Evolutionary conservation across 1,284 basidiomycete genomes (phyloP), one percentile per base, ranked within the genome.

Genomic region (Ganoderma resinaceum): DNA sequence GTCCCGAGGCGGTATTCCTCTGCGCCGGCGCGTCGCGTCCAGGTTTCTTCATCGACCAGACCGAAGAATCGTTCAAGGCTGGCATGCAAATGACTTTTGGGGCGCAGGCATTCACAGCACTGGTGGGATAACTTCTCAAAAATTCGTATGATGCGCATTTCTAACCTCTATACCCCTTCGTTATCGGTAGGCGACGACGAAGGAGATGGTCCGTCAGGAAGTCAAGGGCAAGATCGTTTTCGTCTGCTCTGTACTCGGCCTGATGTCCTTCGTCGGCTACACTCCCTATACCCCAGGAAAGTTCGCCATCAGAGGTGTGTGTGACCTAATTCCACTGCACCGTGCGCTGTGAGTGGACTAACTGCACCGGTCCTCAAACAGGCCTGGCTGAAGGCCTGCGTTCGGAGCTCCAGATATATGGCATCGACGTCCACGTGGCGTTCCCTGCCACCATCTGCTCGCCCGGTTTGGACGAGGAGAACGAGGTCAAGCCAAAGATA

Each of bases 381-480:
- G 95, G 93, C 40, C 87, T 98, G 1, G 95, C 95, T 12, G 97
- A 99, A 74, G 86, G 91, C 0, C 84, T 99, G 23, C 91, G 94
- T 16, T 92, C 89, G 58, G 97, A 99, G 77, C 82, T 97, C 63
- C 81, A 91, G 68, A 82, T 98, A 0, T 95, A 96, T 77, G 87
- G 86, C 64, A 94, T 97, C 77, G 83, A 85, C 59, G 89, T 97
- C 0, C 96, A 97, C 75, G 89, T 96, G 64, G 96, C 91, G 82
- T 93, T 96, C 81, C 96, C 96, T 0, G 89, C 88, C 0, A 96
- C 95, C 0, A 98, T 99, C 81, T 87, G 86, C 69, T 91, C 89
- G 0, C 94, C 95, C 0, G 95, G 96, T 0, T 93, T 87, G 73
- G 90, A 91, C 16, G 86, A 89, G 72, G 97, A 98, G 78, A 91